Base-by-base conservation (phyloP, 208 protist genomes). In the Leishmania tarentolae region DNA sequence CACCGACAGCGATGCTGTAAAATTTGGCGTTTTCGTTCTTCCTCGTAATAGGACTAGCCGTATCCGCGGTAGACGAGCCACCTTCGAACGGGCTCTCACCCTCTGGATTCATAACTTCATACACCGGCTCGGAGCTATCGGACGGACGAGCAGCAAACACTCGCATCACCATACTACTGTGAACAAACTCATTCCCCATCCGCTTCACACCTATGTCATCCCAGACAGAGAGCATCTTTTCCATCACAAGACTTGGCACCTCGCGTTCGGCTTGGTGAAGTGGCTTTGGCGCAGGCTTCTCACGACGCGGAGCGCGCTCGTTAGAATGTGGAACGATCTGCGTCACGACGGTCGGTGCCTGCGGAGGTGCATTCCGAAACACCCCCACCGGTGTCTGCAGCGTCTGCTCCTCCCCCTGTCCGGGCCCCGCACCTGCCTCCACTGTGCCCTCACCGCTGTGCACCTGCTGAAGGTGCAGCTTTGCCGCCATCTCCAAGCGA, bases 81-180 rank as follows among this genome's bases (percentile, higher is more conserved):
- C 35, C 44, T 1, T 17, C 70, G 77, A 94, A 96, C 13, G 88
- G 90, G 73, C 92, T 94, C 52, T 89, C 83, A 8, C 88, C 91
- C 53, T 93, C 77, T 9, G 87, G 85, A 66, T 65, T 83, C 31
- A 93, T 56, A 42, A 77, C 65, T 28, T 88, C 88, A 75, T 94
- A 94, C 68, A 91, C 81, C 4, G 83, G 82, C 76, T 90, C 87
- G 17, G 78, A 81, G 52, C 85, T 74, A 46, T 84, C 88, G 13
- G 87, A 85, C 21, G 89, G 87, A 35, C 76, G 86, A 15, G 90
- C 93, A 6, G 95, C 95, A 80, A 94, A 95, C 31, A 98, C 93
- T 42, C 92, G 94, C 87, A 97, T 90, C 50, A 98, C 86, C 95
- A 97, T 97, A 19, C 88, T 95, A 78, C 95, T 98, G 86, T 96